Evolutionary conservation across 2,329 filamentous ascomycete species (phyloP).

Genomic region (Verticillium klebahnii): DNA sequence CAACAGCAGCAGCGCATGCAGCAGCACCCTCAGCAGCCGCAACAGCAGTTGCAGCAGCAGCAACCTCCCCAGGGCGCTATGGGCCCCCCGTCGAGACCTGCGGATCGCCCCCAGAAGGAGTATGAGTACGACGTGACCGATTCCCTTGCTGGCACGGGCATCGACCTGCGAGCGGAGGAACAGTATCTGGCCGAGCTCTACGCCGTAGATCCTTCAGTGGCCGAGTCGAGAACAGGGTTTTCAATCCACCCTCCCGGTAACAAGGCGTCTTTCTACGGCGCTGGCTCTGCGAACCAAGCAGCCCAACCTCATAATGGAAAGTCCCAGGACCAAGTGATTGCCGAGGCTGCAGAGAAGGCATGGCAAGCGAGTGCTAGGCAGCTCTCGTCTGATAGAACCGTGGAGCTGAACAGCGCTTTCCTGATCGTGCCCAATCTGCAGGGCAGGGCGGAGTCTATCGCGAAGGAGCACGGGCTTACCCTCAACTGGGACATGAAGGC

Average conservation of each 20-base stretch:
- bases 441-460: constrained; percentile 53
- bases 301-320: constrained; percentile 38
- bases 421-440: constrained; percentile 59
- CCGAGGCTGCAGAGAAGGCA: constrained; percentile 60
- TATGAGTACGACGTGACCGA: constrained; percentile 74
- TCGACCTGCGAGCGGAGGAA: constrained; percentile 83
- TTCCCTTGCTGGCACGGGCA: constrained; percentile 76
- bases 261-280: constrained; percentile 57
- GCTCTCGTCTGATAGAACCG: constrained; percentile 55
- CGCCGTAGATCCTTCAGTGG: constrained; percentile 38
- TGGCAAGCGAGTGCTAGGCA: constrained; percentile 62
- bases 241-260: constrained; percentile 50
- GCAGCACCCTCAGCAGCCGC: not conserved
- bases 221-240: constrained; percentile 48
- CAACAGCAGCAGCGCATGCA: not conserved
- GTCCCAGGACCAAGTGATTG: constrained; percentile 60
- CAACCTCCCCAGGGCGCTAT: constrained; percentile 36
- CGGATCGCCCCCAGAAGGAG: constrained; percentile 58
- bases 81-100: constrained; percentile 57
- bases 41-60: constrained; percentile 7
- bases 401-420: constrained; percentile 72
- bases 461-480: constrained; percentile 51
- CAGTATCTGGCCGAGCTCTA: constrained; percentile 70
- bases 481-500: constrained; percentile 54
- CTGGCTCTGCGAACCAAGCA: constrained; percentile 62